These are phyloP conservation scores for Globomyces pollinis-pini DNA, from an alignment of 192 early-diverging fungal species.

Conservation along the genomic window DNA sequence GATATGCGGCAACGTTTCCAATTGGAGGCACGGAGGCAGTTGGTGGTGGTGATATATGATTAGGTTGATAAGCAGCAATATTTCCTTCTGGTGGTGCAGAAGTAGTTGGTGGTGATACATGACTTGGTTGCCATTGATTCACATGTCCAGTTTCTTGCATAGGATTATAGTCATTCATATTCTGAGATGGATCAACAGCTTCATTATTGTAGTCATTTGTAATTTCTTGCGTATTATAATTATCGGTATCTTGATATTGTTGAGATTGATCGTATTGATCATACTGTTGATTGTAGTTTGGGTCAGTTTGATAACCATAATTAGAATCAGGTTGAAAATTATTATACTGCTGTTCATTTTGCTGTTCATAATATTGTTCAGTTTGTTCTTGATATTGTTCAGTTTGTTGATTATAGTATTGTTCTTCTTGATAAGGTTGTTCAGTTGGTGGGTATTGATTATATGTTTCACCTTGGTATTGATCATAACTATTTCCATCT, in stretches of 20 bases:
- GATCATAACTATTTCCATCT: neutral
- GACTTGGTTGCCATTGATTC: neutral
- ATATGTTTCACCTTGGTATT: neutral
- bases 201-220: neutral
- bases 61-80: neutral
- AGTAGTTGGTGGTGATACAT: neutral
- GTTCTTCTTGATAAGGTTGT: neutral
- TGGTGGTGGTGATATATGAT: neutral
- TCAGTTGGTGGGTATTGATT: too few species aligned
- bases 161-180: neutral
- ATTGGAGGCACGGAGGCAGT: neutral
- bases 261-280: neutral
- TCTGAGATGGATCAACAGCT: neutral
- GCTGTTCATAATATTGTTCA: neutral
- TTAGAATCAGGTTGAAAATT: too few species aligned
- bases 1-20: neutral
- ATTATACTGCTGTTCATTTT: neutral
- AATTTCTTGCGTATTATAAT: neutral
- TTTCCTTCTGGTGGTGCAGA: neutral
- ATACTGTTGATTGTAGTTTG: neutral
- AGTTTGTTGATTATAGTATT: neutral
- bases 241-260: neutral
- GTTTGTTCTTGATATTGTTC: neutral
- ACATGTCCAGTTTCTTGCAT: neutral
- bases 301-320: neutral